phyloP scores from a whole-genome alignment of 2,329 filamentous ascomycete genomes.

The Pseudogymnoascus sp. region DNA sequence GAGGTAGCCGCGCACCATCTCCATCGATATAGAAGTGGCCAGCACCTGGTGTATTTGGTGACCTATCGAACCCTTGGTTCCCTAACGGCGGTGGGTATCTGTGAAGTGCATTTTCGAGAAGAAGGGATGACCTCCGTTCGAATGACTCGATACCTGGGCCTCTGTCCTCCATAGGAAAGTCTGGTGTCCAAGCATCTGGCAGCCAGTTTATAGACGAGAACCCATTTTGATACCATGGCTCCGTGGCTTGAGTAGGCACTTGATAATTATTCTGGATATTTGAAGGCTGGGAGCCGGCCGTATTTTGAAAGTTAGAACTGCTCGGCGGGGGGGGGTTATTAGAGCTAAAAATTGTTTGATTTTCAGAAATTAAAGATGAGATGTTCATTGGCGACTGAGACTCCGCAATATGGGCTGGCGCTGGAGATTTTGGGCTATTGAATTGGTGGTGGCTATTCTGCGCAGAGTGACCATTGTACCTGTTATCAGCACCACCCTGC shows the following conservation, averaged over 20 bases:
- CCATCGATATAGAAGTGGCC: slow-evolving; percentile 23
- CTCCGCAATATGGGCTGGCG: background rate
- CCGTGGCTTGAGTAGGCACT: background rate
- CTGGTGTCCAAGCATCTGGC: slow-evolving; percentile 20
- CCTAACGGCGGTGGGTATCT: background rate
- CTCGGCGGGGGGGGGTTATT: background rate
- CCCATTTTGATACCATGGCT: slow-evolving; percentile 16
- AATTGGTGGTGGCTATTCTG: background rate
- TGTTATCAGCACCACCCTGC: background rate
- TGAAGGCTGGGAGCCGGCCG: background rate
- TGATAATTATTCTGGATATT: background rate
- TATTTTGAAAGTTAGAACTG: background rate
- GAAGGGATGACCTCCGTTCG: background rate
- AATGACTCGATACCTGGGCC: background rate
- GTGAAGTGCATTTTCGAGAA: background rate
- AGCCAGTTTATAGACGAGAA: slow-evolving; percentile 23
- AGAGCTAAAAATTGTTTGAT: background rate
- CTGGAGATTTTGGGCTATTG: background rate
- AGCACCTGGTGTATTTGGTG: slow-evolving; percentile 13
- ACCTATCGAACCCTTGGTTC: background rate
- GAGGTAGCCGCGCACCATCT: slow-evolving; percentile 20
- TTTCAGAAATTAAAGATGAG: background rate
- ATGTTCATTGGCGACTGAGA: slow-evolving; percentile 9
- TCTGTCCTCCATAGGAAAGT: slow-evolving; percentile 13
- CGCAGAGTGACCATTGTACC: background rate